Base-by-base conservation (phyloP, 164 flowering plant genomes). In the Tetrastigma voinierianum region DNA sequence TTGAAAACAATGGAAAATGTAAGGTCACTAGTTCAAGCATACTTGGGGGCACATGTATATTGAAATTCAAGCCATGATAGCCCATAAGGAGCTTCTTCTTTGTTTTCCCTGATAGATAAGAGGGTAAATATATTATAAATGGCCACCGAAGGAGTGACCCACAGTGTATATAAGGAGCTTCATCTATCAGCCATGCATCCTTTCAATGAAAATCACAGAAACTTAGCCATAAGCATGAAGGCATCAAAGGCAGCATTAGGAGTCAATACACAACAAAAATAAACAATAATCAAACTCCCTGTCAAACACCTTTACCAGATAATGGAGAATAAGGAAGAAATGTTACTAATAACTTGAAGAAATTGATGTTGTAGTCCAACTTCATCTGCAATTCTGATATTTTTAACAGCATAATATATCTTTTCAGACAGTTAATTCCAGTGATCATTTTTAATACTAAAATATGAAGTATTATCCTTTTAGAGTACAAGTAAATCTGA, bases 1-100 rank as follows among this genome's bases (percentile, higher is more conserved):
- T 78, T 82, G 58, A 74, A 66, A 72, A 66, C 52, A 61, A 66
- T 57, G 19, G 64, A 69, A 16, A 58, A n/a, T 3, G 60, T 76
- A 52, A 77, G 77, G 58, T 40, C 75, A 65, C 20, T 57, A 25
- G 62, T 47, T 49, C 64, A 40, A 43, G 47, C 17, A 54, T 53
- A 40, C 48, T 65, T 32, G 4, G 54, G 54, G 19, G 14, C 40
- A 32, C 40, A 19, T 15, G n/a, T 18, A 32, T 13, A 59, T 59
- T 15, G 10, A 59, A 43, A 47, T 43, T 44, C 1, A 59, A 7
- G 49, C 17, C 32, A 32, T 57, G 24, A 15, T 14, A 57, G 2
- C n/a, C 61, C 61, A 57, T n/a, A n/a, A 57, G 61, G 46, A 32
- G 18, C 46, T 45, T 57, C 8, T 7, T 20, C 49, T 61, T n/a